phyloP scores from a whole-genome alignment of 1,139 yeast species.

The Saccharomyces hybrid region DNA sequence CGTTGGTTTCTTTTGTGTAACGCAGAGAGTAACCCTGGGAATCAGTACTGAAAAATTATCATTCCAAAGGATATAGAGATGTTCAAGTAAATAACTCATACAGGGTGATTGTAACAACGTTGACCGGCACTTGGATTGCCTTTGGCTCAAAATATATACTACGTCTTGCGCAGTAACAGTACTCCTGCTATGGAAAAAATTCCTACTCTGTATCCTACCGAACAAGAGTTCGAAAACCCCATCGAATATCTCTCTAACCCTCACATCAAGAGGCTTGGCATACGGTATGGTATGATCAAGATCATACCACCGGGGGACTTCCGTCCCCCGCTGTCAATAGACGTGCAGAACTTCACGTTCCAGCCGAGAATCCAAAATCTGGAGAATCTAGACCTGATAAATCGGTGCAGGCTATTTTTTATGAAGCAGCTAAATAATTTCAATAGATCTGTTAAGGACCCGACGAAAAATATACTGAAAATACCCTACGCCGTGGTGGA shows the following conservation, averaged over 20 bases:
- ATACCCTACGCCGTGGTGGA: background rate
- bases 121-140: background rate
- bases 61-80: background rate
- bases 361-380: constrained; percentile 59
- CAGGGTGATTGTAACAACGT: background rate
- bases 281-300: constrained; percentile 55
- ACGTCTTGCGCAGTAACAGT: background rate
- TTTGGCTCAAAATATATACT: background rate
- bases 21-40: background rate
- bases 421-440: constrained; percentile 52
- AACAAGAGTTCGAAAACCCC: constrained; percentile 52
- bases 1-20: background rate
- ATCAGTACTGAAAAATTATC: background rate
- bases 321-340: constrained; percentile 47
- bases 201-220: constrained; percentile 50
- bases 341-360: constrained; percentile 45
- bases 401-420: constrained; percentile 57
- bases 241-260: constrained; percentile 50
- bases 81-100: background rate
- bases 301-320: constrained; percentile 55
- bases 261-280: constrained; percentile 45
- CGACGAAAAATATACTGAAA: background rate
- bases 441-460: constrained; percentile 36
- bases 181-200: constrained; percentile 31
- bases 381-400: constrained; percentile 53